Evolutionary conservation across 2,329 filamentous ascomycete species (phyloP), one percentile per base, ranked within the genome.

Genomic region (Chrysoporthe austroafricana): DNA sequence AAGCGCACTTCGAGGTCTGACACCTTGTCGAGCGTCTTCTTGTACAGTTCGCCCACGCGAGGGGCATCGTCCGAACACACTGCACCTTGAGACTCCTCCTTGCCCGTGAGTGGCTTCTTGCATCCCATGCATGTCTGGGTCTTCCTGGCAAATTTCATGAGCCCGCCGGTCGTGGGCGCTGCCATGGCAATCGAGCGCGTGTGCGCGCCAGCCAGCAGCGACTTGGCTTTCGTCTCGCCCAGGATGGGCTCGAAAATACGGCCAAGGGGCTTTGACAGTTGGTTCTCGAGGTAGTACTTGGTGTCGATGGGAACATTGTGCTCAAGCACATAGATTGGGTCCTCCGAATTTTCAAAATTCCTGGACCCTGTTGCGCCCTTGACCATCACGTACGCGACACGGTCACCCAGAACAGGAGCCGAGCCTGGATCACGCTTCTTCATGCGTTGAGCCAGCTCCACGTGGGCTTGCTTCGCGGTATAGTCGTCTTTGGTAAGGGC

Each of bases 111-210:
- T 3, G 96, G 96, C 79, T 97, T 97, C 86, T 98, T 99, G 88
- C 96, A 99, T 3, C 94, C 96, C 91, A 99, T 97, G 79, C 96
- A 99, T 0, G 96, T 98, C 81, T 94, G 90, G 3, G 96, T 99
- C 83, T 97, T 97, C 83, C 97, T 97, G 44, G 96, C 88, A 77
- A 98, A 99, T 81, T 97, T 97, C 96, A 99, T 99, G 71, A 99
- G 83, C 0, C 96, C 96, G 66, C 96, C 96, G 70, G 97, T 88
- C 0, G 91, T 92, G 0, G 96, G 95, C 26, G 93, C 96, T 2
- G 95, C 94, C 34, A 98, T 93, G 0, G 93, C 92, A 72, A 99
- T 97, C 60, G 92, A 88, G n/a, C 96, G 91, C 9, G 96, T 99
- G 79, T 99, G 96, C 73, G 94, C 96, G 69, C 96, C 96, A 4